These are phyloP conservation scores for Medicago arabica DNA, from an alignment of 306 rosid genomes.

Conservation along the genomic window DNA sequence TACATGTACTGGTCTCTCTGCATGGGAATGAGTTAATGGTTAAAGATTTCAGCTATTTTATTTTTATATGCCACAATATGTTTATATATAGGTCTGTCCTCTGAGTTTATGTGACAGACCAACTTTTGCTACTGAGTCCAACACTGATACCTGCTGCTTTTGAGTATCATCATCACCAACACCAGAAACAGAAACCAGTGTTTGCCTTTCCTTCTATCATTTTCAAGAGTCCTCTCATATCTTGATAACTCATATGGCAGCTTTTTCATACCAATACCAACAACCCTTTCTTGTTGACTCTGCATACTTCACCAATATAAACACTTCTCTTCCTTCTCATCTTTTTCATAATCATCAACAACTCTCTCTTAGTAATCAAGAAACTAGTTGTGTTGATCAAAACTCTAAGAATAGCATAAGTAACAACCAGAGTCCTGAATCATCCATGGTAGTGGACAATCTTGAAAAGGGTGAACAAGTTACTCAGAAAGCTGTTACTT, in stretches of 20 bases:
- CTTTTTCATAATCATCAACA: too few relatives aligned
- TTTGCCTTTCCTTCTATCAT: slow-evolving; percentile 43
- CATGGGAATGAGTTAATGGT: slow-evolving; percentile 33
- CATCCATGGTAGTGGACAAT: slow-evolving; percentile 68
- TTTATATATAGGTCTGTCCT: slow-evolving; percentile 59
- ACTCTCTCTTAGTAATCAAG: slow-evolving; percentile 27
- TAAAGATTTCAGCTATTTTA: slow-evolving; percentile 22
- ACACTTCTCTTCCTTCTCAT: slow-evolving; percentile 9
- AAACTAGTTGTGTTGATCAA: slow-evolving; percentile 51
- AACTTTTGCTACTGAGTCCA: slow-evolving; percentile 48
- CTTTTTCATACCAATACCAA: slow-evolving; percentile 61
- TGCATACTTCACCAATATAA: slow-evolving; percentile 34
- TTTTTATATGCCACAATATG: slow-evolving; percentile 26
- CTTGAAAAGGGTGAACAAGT: slow-evolving; percentile 77
- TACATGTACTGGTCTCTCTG: slow-evolving; percentile 25
- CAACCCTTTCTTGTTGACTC: slow-evolving; percentile 63
- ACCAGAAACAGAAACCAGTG: background rate
- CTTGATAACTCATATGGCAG: slow-evolving; percentile 56
- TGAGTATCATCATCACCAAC: slow-evolving; percentile 37
- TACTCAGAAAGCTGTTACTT: slow-evolving; percentile 52
- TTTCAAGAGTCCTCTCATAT: slow-evolving; percentile 39
- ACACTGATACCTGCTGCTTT: slow-evolving; percentile 40
- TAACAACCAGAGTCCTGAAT: slow-evolving; percentile 53
- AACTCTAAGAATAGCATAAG: slow-evolving; percentile 43
- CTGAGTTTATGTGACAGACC: slow-evolving; percentile 52